A percentile compares a stretch with the other conserved stretches of the same genome.
These are phyloP conservation scores for Ascochyta fabae DNA, from an alignment of 2,329 filamentous ascomycete species.

Conservation along the genomic window DNA sequence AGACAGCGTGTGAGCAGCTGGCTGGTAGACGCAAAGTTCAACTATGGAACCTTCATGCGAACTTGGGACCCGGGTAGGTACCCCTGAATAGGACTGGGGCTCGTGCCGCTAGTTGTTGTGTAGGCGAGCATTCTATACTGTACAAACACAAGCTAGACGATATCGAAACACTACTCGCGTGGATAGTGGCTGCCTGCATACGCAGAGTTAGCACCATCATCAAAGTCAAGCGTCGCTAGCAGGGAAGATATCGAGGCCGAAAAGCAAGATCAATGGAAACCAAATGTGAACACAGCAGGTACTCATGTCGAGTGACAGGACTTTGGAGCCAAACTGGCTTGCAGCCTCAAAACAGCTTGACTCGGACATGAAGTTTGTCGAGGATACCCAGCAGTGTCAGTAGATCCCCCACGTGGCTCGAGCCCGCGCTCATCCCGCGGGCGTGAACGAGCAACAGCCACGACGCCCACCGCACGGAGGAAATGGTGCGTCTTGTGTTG, in stretches of 20 bases:
- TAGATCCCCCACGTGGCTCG: conserved; percentile 19
- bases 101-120: conserved; percentile 11
- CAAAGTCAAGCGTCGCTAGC: background rate
- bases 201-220: conserved; percentile 1
- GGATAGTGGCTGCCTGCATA: conserved; percentile 11
- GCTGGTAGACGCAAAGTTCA: background rate
- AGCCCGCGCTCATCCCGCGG: conserved; percentile 13
- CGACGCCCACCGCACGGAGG: conserved; percentile 11
- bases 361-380: conserved; percentile 11
- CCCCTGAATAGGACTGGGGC: conserved; percentile 3
- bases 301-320: background rate
- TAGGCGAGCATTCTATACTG: conserved; percentile 12
- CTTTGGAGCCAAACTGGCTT: background rate
- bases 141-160: background rate
- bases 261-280: background rate
- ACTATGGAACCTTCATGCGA: background rate
- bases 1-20: background rate
- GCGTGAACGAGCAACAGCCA: conserved; percentile 13
- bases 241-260: background rate
- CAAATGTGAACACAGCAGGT: background rate
- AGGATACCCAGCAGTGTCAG: conserved; percentile 19
- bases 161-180: conserved; percentile 9
- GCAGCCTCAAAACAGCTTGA: conserved; percentile 3
- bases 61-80: background rate
- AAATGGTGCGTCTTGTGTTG: conserved; percentile 18